Percentiles rank a stretch among this genome's conserved stretches.
phyloP scores from a whole-genome alignment of 140 eudicot species.

The Senecio squalidus region DNA sequence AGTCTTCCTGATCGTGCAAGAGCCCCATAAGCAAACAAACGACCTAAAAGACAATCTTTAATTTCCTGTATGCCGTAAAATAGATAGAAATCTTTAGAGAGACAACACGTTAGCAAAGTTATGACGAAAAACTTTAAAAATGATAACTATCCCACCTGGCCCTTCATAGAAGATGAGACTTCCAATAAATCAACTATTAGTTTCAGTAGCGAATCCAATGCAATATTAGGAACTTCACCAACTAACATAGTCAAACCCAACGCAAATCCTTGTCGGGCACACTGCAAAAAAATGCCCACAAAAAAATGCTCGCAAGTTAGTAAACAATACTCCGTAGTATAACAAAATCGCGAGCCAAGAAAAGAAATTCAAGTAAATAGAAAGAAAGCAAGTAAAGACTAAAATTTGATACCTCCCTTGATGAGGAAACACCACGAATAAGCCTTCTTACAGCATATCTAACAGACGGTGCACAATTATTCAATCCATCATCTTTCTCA shows the following conservation, averaged over 20 bases:
- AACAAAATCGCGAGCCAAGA: too few species aligned
- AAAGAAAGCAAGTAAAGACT: too few species aligned
- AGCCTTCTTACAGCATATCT: constrained; percentile 90
- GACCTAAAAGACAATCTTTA: constrained; percentile 82
- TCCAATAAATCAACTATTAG: constrained; percentile 69
- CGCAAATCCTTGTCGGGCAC: constrained; percentile 99
- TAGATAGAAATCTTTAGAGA: background rate
- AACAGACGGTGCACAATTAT: constrained; percentile 79
- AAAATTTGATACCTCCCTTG: constrained; percentile 99
- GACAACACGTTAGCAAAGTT: background rate
- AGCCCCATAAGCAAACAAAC: constrained; percentile 94
- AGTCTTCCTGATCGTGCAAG: constrained; percentile 86
- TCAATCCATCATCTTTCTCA: constrained; percentile 85
- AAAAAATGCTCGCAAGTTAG: constrained; percentile 6
- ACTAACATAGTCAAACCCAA: constrained; percentile 71
- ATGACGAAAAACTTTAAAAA: background rate
- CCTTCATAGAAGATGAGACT: constrained; percentile 90
- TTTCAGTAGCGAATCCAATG: constrained; percentile 67
- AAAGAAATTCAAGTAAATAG: too few species aligned
- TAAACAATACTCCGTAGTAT: too few species aligned
- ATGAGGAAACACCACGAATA: constrained; percentile 86
- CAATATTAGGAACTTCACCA: constrained; percentile 49
- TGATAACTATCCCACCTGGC: constrained; percentile 57
- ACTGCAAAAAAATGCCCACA: constrained; percentile 41
- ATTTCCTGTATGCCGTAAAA: constrained; percentile 86